Base-by-base conservation (phyloP, 192 early-diverging fungal genomes). In the Linnemannia exigua region DNA sequence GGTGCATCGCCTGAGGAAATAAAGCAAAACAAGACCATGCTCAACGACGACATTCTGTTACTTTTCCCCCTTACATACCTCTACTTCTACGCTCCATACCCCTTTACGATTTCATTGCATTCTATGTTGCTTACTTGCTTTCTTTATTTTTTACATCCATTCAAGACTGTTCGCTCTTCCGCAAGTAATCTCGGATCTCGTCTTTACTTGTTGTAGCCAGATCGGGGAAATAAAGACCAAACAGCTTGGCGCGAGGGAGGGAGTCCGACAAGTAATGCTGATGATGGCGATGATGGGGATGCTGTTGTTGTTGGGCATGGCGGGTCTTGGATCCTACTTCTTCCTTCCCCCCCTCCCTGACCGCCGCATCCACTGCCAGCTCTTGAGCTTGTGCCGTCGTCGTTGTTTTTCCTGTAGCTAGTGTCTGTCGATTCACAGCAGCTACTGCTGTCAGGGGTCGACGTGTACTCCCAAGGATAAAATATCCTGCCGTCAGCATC, bases 221-320 rank as follows among this genome's bases (percentile, higher is more conserved):
- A 41, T 86, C 84, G 3, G 84, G 84, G 75, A 86, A 86, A 54
- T 77, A 86, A 11, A 86, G 74, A 4, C 84, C 84, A 67, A 80
- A 58, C 5, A 86, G n/a, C 41, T 19, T 58, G 8, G 84, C 84
- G 3, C 84, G 38, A 28, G 84, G 84, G 17, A 86, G 74, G 17
- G 9, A 35, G 5, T 81, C 38, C 25, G 48, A 7, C 16, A 14
- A 54, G 31, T 67, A 12, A 52, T 54, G 74, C 37, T 61, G 50
- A 28, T 68, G 67, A 14, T 58, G 63, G 47, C 46, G 9, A 12
- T 77, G 37, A 6, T 72, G 44, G 1, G 72, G 80, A 46, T 36
- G 58, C 12, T 72, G 66, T 16, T 75, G 76, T 67, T 38, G 70
- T 70, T 37, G 37, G 15, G 41, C 28, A 63, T 63, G 58, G 31